These are phyloP conservation scores for Nyssa sinensis DNA, from an alignment of 148 eudicot species.

Conservation along the genomic window DNA sequence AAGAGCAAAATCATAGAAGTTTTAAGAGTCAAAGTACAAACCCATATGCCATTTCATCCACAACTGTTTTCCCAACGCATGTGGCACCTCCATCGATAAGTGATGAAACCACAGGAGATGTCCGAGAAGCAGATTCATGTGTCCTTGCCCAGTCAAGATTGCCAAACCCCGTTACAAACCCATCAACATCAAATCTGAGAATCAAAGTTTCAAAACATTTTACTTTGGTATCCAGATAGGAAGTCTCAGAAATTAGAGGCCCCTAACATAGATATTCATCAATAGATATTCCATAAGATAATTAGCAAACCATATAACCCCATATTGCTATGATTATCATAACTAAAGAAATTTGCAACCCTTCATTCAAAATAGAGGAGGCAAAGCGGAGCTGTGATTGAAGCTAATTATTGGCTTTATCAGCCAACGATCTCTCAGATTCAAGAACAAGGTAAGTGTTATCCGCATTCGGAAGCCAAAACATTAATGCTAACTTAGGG, in stretches of 20 bases:
- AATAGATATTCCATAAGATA: background rate
- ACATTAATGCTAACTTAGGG: too few relatives aligned
- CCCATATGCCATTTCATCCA: conserved; percentile 94
- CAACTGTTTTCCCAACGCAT: conserved; percentile 85
- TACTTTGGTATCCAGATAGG: background rate
- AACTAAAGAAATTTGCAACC: background rate
- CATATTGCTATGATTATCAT: background rate
- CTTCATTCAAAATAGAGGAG: background rate
- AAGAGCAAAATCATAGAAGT: background rate
- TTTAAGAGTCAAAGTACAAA: conserved; percentile 30
- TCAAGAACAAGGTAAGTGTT: too few relatives aligned
- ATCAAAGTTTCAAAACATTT: conserved; percentile 4
- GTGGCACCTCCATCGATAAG: conserved; percentile 95
- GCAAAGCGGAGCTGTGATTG: background rate
- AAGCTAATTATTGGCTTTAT: background rate
- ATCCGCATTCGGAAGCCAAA: too few relatives aligned
- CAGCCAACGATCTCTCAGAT: too few relatives aligned
- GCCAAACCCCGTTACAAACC: conserved; percentile 89
- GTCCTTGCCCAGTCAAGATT: conserved; percentile 83
- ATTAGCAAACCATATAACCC: background rate
- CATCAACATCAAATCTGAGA: conserved; percentile 78
- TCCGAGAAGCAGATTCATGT: conserved; percentile 75
- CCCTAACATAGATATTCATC: background rate
- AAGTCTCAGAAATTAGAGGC: conserved; percentile 2
- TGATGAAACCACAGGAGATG: conserved; percentile 64